phyloP scores from a whole-genome alignment of 768 basidiomycete species.

The Albatrellus ellisii region DNA sequence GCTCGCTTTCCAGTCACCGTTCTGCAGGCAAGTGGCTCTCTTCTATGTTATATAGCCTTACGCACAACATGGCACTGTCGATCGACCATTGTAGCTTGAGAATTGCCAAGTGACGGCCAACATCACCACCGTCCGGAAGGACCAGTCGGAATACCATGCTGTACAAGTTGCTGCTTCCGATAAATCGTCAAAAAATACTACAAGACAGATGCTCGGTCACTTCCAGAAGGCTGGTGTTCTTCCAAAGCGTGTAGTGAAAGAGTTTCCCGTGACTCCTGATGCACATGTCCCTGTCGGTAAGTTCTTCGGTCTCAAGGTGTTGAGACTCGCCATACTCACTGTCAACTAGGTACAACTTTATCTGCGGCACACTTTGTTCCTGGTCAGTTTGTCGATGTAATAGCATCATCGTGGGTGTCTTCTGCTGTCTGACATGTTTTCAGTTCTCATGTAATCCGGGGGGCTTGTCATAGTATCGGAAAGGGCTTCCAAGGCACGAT shows the following conservation, averaged over 20 bases:
- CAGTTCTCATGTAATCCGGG: neutral
- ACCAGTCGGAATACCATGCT: constrained; percentile 74
- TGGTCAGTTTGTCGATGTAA: constrained; percentile 88
- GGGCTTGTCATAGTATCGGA: no score
- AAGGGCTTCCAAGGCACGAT: constrained; percentile 96
- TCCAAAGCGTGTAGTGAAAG: constrained; percentile 75
- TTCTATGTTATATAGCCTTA: neutral
- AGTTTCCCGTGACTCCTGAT: constrained; percentile 82
- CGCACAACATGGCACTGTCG: constrained; percentile 1
- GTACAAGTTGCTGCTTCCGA: constrained; percentile 87
- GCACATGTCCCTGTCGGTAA: constrained; percentile 82
- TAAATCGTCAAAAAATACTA: constrained; percentile 54
- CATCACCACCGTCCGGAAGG: constrained; percentile 44
- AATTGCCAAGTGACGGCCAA: constrained; percentile 85
- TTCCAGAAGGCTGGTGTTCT: constrained; percentile 72
- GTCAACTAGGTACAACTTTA: constrained; percentile 59
- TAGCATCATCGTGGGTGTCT: constrained; percentile 71
- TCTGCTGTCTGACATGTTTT: neutral
- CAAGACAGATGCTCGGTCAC: constrained; percentile 77
- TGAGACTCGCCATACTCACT: neutral
- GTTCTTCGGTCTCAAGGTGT: constrained; percentile 18
- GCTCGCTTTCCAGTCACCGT: constrained; percentile 84
- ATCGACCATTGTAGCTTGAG: constrained; percentile 41
- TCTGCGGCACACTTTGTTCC: constrained; percentile 95
- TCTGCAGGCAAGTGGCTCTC: constrained; percentile 54